Evolutionary conservation across 495 filamentous ascomycete genomes (phyloP), one percentile per base, ranked within the genome.

Genomic region (Tuber melanosporum): DNA sequence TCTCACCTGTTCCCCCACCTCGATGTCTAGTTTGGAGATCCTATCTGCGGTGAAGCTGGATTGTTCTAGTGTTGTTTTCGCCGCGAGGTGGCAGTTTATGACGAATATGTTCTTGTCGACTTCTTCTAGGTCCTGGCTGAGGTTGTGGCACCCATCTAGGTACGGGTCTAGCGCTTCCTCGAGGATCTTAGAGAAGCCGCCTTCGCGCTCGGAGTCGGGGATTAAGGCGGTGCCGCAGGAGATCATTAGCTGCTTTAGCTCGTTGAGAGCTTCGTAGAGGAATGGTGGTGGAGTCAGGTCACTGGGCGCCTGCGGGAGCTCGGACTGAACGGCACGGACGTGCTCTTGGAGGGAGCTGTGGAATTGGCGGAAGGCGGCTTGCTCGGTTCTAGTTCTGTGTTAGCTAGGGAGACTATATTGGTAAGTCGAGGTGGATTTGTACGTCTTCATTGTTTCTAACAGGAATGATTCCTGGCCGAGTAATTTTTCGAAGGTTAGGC

Each of bases 161-260:
- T 94, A 98, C 0, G 95, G 95, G 76, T 97, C 92, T 70, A 98
- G 89, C 0, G 94, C 91, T 77, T 93, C 92, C 52, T 87, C 87
- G 12, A 98, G 86, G n/a, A 98, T 89, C 5, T 91, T 88, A 69
- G 91, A 87, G 83, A 97, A 97, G n/a, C 91, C 89, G 12, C 84
- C 82, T 73, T 90, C 89, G 44, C 89, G 88, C 69, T 87, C 87
- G 20, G 85, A 84, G 10, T 87, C 84, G 22, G 85, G 83, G 3
- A 89, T 88, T 42, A 97, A 87, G 0, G 94, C 96, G 8, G 91
- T 91, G 69, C 95, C 93, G 85, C 94, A 92, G 26, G 91, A 93
- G 82, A 91, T 92, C 89, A 98, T 92, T 19, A 93, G 85, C 32
- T 89, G 88, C 3, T 86, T 88, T 10, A 99, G 86, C 73, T 90